Percentiles rank a stretch among this genome's conserved stretches.
phyloP scores from a whole-genome alignment of 2,329 filamentous ascomycete genomes.

The Nannizziopsis barbatae region DNA sequence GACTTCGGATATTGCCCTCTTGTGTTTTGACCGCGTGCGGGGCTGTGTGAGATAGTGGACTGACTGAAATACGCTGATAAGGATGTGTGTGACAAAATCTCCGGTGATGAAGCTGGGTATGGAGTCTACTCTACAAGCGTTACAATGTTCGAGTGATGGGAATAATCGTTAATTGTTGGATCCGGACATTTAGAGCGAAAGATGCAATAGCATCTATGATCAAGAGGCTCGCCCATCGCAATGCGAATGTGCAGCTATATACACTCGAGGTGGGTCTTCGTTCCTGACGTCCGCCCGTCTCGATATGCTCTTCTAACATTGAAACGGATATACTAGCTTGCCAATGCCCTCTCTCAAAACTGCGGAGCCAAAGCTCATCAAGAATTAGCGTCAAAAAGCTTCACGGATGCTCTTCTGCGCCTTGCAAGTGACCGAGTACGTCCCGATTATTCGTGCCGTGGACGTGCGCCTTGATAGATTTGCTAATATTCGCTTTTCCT shows the following conservation, averaged over 20 bases:
- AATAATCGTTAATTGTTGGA: not conserved
- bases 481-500: not conserved
- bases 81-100: conserved; percentile 52
- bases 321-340: conserved; percentile 47
- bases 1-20: not conserved
- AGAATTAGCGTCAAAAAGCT: conserved; percentile 79
- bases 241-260: conserved; percentile 92
- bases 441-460: not conserved
- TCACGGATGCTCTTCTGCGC: conserved; percentile 84
- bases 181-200: conserved; percentile 46
- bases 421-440: conserved; percentile 70
- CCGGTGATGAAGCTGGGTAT: conserved; percentile 40
- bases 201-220: conserved; percentile 84
- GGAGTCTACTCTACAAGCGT: conserved; percentile 5
- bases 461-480: not conserved
- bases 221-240: conserved; percentile 81
- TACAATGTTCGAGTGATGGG: not conserved
- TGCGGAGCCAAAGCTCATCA: conserved; percentile 78
- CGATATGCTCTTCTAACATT: not conserved
- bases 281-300: not conserved
- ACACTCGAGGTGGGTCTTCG: conserved; percentile 59
- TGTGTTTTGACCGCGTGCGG: not conserved
- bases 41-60: not conserved
- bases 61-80: conserved; percentile 19
- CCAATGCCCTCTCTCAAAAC: conserved; percentile 84